Evolutionary conservation across 1,284 basidiomycete genomes (phyloP).

Genomic region (Peniophora sp.): DNA sequence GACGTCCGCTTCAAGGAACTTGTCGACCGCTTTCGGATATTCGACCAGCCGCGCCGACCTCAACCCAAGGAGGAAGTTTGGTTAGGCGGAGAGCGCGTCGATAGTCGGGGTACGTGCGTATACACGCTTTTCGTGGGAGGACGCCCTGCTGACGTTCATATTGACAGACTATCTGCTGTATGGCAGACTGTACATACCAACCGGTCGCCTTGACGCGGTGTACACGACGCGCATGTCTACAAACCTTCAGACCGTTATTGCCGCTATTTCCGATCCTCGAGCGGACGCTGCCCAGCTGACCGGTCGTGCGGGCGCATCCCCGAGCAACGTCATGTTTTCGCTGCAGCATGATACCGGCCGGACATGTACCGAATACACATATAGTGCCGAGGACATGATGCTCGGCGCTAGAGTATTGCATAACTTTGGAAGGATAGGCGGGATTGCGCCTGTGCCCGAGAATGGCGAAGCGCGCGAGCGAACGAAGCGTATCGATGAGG

Average conservation of each 20-base stretch:
- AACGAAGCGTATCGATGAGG: conserved; percentile 76
- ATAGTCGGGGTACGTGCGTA: conserved; percentile 60
- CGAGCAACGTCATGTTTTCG: conserved; percentile 80
- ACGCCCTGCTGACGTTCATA: conserved; percentile 9
- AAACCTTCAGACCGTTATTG: conserved; percentile 63
- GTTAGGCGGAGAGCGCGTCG: conserved; percentile 68
- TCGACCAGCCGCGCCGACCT: conserved; percentile 69
- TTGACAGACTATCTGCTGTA: conserved; percentile 84
- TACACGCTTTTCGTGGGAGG: conserved; percentile 5
- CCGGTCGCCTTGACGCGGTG: conserved; percentile 81
- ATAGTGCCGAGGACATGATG: conserved; percentile 91
- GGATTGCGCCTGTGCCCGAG: conserved; percentile 22
- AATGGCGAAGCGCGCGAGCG: conserved; percentile 25
- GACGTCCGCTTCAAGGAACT: conserved; percentile 84
- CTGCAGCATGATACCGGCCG: conserved; percentile 89
- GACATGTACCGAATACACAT: conserved; percentile 93
- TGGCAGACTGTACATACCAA: conserved; percentile 87
- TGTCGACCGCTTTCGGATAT: conserved; percentile 78
- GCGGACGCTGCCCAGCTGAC: conserved; percentile 33
- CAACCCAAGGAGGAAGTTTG: conserved; percentile 72
- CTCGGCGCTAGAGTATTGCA: conserved; percentile 87
- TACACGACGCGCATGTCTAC: conserved; percentile 76
- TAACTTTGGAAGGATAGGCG: conserved; percentile 73
- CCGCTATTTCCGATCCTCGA: conserved; percentile 70
- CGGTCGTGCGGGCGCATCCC: conserved; percentile 20